Evolutionary conservation across 768 basidiomycete genomes (phyloP).

Genomic region (Lyophyllum decastes): DNA sequence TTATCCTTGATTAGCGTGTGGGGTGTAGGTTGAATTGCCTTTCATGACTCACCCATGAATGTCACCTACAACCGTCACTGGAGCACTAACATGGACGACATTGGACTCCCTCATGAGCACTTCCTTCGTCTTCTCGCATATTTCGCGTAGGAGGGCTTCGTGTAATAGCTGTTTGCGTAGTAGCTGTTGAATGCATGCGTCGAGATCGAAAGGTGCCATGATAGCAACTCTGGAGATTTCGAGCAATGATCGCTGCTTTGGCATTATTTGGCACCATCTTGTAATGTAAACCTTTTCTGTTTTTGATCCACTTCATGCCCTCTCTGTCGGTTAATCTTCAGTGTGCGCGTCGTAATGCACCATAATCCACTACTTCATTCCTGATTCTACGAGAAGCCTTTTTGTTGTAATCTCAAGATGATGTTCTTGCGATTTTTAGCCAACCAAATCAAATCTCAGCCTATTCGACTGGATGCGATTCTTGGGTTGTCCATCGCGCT

Average conservation of each 20-base stretch:
- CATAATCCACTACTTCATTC: constrained; percentile 16
- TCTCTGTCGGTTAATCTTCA: constrained; percentile 18
- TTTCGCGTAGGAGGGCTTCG: constrained; percentile 92
- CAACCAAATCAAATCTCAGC: constrained; percentile 9
- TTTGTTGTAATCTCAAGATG: constrained; percentile 7
- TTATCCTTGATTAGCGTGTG: constrained; percentile 35
- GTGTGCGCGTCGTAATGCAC: constrained; percentile 13
- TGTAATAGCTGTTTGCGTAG: constrained; percentile 92
- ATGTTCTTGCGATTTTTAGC: constrained; percentile 9
- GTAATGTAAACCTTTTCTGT: constrained; percentile 13
- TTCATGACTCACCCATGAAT: constrained; percentile 87
- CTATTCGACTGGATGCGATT: constrained; percentile 11
- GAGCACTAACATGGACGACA: constrained; percentile 94
- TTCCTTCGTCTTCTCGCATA: constrained; percentile 99
- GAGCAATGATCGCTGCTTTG: constrained; percentile 35
- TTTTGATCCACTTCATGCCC: constrained; percentile 13
- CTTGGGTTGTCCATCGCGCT: constrained; percentile 34
- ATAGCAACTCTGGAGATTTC: constrained; percentile 18
- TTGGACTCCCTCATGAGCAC: constrained; percentile 99
- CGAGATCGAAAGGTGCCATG: constrained; percentile 88
- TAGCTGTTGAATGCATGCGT: constrained; percentile 92
- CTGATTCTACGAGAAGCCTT: constrained; percentile 8
- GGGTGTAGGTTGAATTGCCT: constrained; percentile 5
- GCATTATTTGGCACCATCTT: constrained; percentile 33
- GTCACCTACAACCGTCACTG: constrained; percentile 98